Evolutionary conservation across 2,329 filamentous ascomycete genomes (phyloP).

Genomic region (Fusarium sp.): DNA sequence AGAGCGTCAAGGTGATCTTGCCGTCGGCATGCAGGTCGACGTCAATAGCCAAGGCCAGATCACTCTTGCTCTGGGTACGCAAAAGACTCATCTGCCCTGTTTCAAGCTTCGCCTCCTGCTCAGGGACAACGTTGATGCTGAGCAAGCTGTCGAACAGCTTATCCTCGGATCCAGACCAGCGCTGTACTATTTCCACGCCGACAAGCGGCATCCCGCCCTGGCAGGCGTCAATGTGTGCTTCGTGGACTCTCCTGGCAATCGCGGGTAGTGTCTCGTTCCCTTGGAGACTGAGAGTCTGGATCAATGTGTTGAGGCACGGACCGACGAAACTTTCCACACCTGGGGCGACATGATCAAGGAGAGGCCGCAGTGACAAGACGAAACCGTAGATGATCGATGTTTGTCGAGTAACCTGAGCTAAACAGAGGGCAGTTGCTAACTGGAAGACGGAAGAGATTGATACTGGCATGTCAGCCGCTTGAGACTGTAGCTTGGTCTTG

Average conservation of each 20-base stretch:
- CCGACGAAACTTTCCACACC: conserved; percentile 7
- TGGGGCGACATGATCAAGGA: neutral
- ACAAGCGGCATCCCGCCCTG: conserved; percentile 17
- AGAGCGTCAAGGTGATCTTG: conserved; percentile 1
- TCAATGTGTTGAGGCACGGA: conserved; percentile 19
- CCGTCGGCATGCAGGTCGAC: conserved; percentile 20
- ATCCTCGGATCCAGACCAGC: conserved; percentile 13
- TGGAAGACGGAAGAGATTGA: conserved; percentile 12
- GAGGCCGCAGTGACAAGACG: conserved; percentile 19
- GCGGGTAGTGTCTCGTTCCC: neutral
- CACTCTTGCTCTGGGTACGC: conserved; percentile 8
- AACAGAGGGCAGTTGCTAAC: conserved; percentile 9
- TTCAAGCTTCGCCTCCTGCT: accelerated
- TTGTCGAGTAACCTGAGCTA: conserved; percentile 6
- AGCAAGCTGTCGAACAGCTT: conserved; percentile 25
- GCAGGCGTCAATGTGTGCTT: neutral
- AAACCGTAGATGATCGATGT: conserved; percentile 15
- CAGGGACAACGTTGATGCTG: conserved; percentile 11
- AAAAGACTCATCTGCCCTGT: conserved; percentile 9
- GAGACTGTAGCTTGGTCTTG: neutral
- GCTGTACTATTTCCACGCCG: conserved; percentile 13
- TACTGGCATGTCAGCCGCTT: neutral
- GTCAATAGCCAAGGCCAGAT: conserved; percentile 20
- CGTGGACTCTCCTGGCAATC: conserved; percentile 2
- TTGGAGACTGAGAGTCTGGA: neutral